phyloP scores from a whole-genome alignment of 2,329 filamentous ascomycete genomes.

The Pseudopyrenochaeta lycopersici region DNA sequence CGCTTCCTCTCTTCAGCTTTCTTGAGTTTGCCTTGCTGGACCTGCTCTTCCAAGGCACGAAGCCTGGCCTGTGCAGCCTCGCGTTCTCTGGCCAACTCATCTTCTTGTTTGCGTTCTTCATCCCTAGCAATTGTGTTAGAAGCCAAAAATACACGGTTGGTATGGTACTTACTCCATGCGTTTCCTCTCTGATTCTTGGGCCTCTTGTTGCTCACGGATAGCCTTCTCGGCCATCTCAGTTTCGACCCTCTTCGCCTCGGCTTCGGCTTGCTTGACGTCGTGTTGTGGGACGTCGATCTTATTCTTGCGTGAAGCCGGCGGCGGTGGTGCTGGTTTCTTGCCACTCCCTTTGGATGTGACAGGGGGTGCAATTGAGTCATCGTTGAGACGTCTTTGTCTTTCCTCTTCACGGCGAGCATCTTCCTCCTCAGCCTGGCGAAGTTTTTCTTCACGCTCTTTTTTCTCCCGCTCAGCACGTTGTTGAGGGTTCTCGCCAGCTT shows the following conservation, averaged over 20 bases:
- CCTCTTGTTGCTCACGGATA: slow-evolving; percentile 74
- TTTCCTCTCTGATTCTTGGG: slow-evolving; percentile 76
- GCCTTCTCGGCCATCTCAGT: slow-evolving; percentile 61
- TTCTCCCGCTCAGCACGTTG: slow-evolving; percentile 90
- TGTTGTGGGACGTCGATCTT: slow-evolving; percentile 67
- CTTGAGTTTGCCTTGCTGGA: slow-evolving; percentile 90
- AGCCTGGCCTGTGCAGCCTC: slow-evolving; percentile 84
- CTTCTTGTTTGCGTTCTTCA: slow-evolving; percentile 77
- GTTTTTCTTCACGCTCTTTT: slow-evolving; percentile 84
- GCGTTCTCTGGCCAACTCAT: slow-evolving; percentile 80
- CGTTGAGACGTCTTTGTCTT: slow-evolving; percentile 81
- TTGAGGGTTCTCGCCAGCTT: slow-evolving; percentile 79
- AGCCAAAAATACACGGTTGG: not conserved
- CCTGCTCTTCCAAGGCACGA: slow-evolving; percentile 90
- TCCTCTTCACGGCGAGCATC: slow-evolving; percentile 89
- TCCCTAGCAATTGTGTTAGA: slow-evolving; percentile 64
- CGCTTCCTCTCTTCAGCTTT: slow-evolving; percentile 95
- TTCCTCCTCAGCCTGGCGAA: slow-evolving; percentile 91
- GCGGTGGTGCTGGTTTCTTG: slow-evolving; percentile 72
- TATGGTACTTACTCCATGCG: slow-evolving; percentile 79
- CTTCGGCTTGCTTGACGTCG: slow-evolving; percentile 61
- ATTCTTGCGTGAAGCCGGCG: slow-evolving; percentile 76
- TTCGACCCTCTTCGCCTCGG: slow-evolving; percentile 68
- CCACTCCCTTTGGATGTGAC: slow-evolving; percentile 52
- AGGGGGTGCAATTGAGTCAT: slow-evolving; percentile 74